phyloP scores from a whole-genome alignment of 2,329 filamentous ascomycete species.

The Penicillium sp. region DNA sequence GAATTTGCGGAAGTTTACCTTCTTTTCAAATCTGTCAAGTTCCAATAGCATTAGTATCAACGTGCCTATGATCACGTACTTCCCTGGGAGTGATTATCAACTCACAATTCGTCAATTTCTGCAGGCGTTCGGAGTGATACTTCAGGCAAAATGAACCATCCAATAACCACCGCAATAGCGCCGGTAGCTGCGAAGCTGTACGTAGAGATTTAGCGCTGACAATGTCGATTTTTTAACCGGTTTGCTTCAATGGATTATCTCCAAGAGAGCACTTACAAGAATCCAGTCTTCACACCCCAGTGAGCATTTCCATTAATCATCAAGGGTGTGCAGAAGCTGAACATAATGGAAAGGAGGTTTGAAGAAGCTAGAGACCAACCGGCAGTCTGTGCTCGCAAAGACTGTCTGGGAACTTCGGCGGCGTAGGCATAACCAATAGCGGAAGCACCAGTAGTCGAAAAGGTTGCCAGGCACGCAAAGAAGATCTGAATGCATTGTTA shows the following conservation, averaged over 20 bases:
- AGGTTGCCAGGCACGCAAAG: constrained; percentile 44
- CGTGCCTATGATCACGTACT: no score
- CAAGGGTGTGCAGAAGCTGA: constrained; percentile 47
- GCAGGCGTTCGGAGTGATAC: constrained; percentile 50
- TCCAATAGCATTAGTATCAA: no score
- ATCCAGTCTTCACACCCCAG: constrained; percentile 49
- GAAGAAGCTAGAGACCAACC: constrained; percentile 42
- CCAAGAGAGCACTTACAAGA: constrained; percentile 40
- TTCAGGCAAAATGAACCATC: constrained; percentile 54
- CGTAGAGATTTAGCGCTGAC: no score
- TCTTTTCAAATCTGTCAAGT: no score
- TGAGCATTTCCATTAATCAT: constrained; percentile 43
- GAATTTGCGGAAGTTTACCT: constrained; percentile 37
- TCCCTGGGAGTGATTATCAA: no score
- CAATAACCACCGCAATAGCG: constrained; percentile 32
- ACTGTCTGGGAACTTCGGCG: constrained; percentile 43
- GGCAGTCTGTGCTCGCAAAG: constrained; percentile 42
- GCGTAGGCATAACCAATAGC: constrained; percentile 48
- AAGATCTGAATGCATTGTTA: constrained; percentile 42
- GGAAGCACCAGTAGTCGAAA: constrained; percentile 44
- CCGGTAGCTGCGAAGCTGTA: constrained; percentile 37
- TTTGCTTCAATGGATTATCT: background rate
- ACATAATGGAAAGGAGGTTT: constrained; percentile 45
- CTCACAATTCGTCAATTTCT: constrained; percentile 51
- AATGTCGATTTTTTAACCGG: background rate